Evolutionary conservation across 306 rosid species (phyloP), one percentile per base, ranked within the genome.

Genomic region (Fagus crenata): DNA sequence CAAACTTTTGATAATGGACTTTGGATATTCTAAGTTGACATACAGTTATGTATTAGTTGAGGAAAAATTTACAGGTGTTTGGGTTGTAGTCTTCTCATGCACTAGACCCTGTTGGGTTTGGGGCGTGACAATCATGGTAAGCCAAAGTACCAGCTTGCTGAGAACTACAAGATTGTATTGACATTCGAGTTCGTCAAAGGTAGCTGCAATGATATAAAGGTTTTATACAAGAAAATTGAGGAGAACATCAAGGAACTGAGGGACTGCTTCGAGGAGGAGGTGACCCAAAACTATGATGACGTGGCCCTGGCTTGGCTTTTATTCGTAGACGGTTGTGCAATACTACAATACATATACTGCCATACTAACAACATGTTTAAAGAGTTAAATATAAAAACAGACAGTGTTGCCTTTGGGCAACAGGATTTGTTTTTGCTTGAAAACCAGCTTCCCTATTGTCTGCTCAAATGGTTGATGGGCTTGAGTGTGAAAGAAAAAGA

Each of bases 321-420:
- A 65, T 71, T 78, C 77, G 22, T 78, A 7, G 82, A 79, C 18
- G 77, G 82, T 7, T 79, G 82, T 41, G 72, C 53, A 7, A 51
- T 41, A 35, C 70, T 78, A 14, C 54, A 61, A 33, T 78, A 49
- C 77, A 60, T 60, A 41, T 6, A 58, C 15, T n/a, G 63, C 59
- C 6, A n/a, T 42, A 0, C 28, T 14, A 0, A 39, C 0, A 2
- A 17, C 3, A 1, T 7, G n/a, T 7, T 59, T 0, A 12, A 59
- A 28, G 4, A 32, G 5, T 39, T 65, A 6, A 33, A 33, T 5
- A 33, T 69, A 12, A 70, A 78, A 35, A 35, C 33, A 1, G 81
- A 78, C 8, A 67, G 33, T 18, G 3, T 35, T 1, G 49, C 51
- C 28, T 43, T 71, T 18, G 22, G 58, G 41, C n/a, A n/a, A n/a